Evolutionary conservation across 768 basidiomycete species (phyloP).

Genomic region (Collybiopsis luxurians): DNA sequence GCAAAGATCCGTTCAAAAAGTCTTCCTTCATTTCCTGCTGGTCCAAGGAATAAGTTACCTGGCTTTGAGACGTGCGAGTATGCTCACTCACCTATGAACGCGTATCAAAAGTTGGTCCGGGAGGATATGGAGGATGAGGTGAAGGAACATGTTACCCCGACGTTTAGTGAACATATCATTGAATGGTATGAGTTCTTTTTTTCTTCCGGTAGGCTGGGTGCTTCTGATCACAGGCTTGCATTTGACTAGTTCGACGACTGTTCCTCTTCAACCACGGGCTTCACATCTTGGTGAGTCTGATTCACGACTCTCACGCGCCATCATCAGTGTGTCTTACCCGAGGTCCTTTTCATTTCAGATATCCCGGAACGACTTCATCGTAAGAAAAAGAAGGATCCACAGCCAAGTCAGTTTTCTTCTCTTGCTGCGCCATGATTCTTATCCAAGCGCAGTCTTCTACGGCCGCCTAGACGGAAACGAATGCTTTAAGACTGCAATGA

Average conservation of each 20-base stretch:
- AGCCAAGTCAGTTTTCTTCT: background rate
- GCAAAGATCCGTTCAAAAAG: slow-evolving; percentile 28
- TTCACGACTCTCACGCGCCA: background rate
- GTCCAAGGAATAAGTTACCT: slow-evolving; percentile 43
- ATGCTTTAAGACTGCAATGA: slow-evolving; percentile 65
- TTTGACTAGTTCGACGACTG: slow-evolving; percentile 41
- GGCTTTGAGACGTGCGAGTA: slow-evolving; percentile 36
- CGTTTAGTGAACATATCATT: slow-evolving; percentile 35
- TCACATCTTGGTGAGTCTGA: slow-evolving; percentile 44
- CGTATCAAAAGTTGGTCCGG: slow-evolving; percentile 38
- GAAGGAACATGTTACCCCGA: slow-evolving; percentile 54
- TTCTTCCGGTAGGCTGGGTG: background rate
- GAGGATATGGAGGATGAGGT: slow-evolving; percentile 30
- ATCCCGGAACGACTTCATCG: slow-evolving; percentile 37
- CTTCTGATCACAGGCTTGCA: too few species aligned
- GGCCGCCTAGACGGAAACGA: slow-evolving; percentile 51
- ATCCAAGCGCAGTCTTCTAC: slow-evolving; percentile 43
- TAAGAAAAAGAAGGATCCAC: slow-evolving; percentile 17
- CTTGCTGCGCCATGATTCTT: too few species aligned
- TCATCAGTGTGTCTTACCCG: background rate
- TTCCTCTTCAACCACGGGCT: slow-evolving; percentile 51
- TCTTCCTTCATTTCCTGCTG: slow-evolving; percentile 10
- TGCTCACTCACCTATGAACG: slow-evolving; percentile 39
- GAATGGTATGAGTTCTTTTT: slow-evolving; percentile 44
- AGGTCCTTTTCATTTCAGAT: slow-evolving; percentile 25